These are phyloP conservation scores for Chlamydomonas urium DNA, from an alignment of 139 green algal genomes.

Conservation along the genomic window DNA sequence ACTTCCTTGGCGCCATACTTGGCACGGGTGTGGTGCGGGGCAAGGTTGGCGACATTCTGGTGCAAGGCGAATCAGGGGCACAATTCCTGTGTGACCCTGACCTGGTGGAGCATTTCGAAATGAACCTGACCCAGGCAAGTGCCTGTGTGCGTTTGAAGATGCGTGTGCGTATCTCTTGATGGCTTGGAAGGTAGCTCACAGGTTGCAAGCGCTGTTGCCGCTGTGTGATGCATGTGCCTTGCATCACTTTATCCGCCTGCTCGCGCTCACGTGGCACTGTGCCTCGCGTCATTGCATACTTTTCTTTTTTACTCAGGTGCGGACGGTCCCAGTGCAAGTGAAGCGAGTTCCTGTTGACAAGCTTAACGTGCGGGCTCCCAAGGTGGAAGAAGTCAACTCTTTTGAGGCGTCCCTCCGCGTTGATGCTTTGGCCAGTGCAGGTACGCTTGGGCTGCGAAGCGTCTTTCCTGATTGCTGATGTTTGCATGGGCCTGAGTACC, in stretches of 20 bases:
- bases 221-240: not conserved
- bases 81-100: conserved; percentile 66
- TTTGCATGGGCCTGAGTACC: not conserved
- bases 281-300: not conserved
- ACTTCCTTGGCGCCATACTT: conserved; percentile 75
- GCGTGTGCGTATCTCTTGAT: not conserved
- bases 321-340: conserved; percentile 55
- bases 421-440: conserved; percentile 68
- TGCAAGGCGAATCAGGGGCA: conserved; percentile 69
- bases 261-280: not conserved
- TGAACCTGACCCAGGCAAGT: conserved; percentile 50
- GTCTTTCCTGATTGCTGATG: not conserved
- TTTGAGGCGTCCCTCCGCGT: conserved; percentile 73
- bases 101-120: conserved; percentile 67
- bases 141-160: not conserved
- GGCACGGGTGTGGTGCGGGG: conserved; percentile 60
- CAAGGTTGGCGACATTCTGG: conserved; percentile 67
- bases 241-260: not conserved
- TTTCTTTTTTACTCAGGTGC: conserved; percentile 35
- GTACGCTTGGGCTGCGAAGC: conserved; percentile 15
- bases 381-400: conserved; percentile 47
- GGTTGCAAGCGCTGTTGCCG: not conserved
- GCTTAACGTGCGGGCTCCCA: conserved; percentile 43
- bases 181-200: not conserved
- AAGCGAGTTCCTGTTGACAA: conserved; percentile 34